Base-by-base conservation (phyloP, 1,139 yeast genomes). In the Saccharomyces hybrid region DNA sequence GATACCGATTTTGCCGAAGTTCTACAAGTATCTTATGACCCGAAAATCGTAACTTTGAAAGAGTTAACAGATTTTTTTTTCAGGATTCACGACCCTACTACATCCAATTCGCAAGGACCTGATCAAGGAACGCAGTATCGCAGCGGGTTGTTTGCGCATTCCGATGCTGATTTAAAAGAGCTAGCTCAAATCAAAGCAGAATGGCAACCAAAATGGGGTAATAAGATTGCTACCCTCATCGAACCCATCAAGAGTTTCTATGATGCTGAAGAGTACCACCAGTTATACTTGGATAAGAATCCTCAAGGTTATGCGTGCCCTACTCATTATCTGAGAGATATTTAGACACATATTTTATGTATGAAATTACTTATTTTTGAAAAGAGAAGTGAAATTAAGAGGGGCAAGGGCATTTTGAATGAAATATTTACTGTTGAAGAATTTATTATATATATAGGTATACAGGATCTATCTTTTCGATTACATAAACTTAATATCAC, bases 211-310 rank as follows among this genome's bases (percentile, higher is more conserved):
- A 76, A 73, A 60, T 84, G 84, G 79, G 71, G 71, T n/a, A 69
- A 76, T 60, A 71, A 71, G 53, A 81, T 84, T 46, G 86, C 76
- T 53, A 90, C 98, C 1, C 74, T 74, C 52, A 81, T 91, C 54
- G 88, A 81, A 64, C 86, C 88, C 14, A 78, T 88, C 54, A 71
- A 76, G 54, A 76, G 76, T 55, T 93, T 89, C 79, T 84, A 84
- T 75, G 96, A 91, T 67, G 98, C 98, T 19, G 99, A 93, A 71
- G 90, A 83, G 46, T 93, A 91, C 70, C 98, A 93, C 70, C 98
- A 93, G 68, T 67, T 79, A 58, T 93, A 93, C 70, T 76, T 91
- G 65, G 77, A 78, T 54, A 83, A 81, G 66, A 89, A 91, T 68
- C 96, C 96, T 1, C 73, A 75, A 3, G 97, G 97, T 3, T 88